A percentile compares a stretch with the other conserved stretches of the same genome.
Conservation (phyloP, 2,329 filamentous ascomycete species). For the Pyrenophora seminiperda region DNA sequence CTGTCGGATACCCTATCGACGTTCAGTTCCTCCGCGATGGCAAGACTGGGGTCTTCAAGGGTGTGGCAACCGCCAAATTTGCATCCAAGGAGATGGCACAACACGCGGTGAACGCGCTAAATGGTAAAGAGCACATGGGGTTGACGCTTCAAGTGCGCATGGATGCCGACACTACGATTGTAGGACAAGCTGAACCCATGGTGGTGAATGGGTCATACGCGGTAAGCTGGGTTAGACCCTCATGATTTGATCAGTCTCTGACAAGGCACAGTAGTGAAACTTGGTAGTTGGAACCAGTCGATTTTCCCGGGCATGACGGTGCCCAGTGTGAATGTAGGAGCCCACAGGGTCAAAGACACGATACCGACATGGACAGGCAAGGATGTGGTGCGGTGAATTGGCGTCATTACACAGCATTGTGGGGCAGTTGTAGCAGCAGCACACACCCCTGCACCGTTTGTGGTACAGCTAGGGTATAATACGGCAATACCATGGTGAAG, state of each 20-base stretch:
- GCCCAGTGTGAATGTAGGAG: too few relatives aligned
- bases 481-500: too few relatives aligned
- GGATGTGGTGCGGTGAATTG: too few relatives aligned
- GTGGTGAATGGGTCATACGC: slow-evolving; percentile 38
- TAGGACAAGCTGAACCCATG: slow-evolving; percentile 38
- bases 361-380: too few relatives aligned
- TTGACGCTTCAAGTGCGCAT: slow-evolving; percentile 42
- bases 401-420: too few relatives aligned
- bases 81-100: slow-evolving; percentile 38
- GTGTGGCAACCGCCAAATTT: slow-evolving; percentile 42
- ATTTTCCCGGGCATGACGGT: too few relatives aligned
- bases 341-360: too few relatives aligned
- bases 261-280: slow-evolving; percentile 21
- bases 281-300: too few relatives aligned
- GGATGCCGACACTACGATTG: slow-evolving; percentile 42
- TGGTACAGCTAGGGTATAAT: too few relatives aligned
- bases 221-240: slow-evolving; percentile 18
- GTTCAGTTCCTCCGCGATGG: slow-evolving; percentile 34
- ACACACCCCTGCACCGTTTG: too few relatives aligned
- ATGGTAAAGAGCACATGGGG: slow-evolving; percentile 36
- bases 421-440: too few relatives aligned
- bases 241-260: slow-evolving; percentile 5
- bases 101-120: slow-evolving; percentile 34
- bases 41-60: slow-evolving; percentile 36
- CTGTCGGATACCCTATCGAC: slow-evolving; percentile 32